A percentile compares a stretch with the other conserved stretches of the same genome.
These are phyloP conservation scores for Fusarium anthophilum DNA, from an alignment of 2,329 filamentous ascomycete genomes.

Conservation along the genomic window DNA sequence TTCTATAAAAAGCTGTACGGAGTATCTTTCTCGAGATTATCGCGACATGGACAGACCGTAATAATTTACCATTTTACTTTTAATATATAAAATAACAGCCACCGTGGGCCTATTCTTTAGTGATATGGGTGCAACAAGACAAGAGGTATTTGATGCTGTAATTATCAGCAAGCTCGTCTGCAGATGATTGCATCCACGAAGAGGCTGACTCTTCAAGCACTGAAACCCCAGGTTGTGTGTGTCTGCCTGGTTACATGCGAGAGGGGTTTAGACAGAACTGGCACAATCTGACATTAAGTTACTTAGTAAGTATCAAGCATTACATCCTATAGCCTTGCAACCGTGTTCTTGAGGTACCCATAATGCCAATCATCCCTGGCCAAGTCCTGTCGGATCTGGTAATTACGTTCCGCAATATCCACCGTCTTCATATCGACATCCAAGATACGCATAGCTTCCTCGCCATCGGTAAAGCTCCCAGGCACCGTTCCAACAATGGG, in stretches of 20 bases:
- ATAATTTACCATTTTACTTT: not conserved
- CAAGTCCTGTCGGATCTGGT: slow-evolving; percentile 68
- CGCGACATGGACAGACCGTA: not conserved
- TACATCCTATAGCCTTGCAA: not conserved
- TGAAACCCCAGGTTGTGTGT: no score
- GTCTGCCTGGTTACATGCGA: not conserved
- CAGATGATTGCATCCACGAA: not conserved
- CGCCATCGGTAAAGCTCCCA: slow-evolving; percentile 61
- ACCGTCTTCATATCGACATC: slow-evolving; percentile 72
- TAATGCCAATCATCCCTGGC: slow-evolving; percentile 72
- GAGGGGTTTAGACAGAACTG: not conserved
- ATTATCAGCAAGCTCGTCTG: not conserved
- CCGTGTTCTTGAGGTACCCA: slow-evolving; percentile 20
- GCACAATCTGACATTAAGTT: not conserved
- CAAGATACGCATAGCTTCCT: slow-evolving; percentile 69
- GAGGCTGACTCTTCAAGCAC: no score
- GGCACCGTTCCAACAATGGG: slow-evolving; percentile 72
- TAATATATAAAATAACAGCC: not conserved
- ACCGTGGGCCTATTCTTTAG: rapidly evolving
- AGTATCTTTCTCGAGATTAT: not conserved
- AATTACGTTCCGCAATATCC: slow-evolving; percentile 76
- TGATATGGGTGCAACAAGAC: not conserved
- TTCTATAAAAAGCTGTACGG: not conserved
- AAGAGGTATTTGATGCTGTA: not conserved
- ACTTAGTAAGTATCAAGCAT: not conserved